Conservation (phyloP, 73 alveolate species). For the Paramecium sexaurelia region DNA sequence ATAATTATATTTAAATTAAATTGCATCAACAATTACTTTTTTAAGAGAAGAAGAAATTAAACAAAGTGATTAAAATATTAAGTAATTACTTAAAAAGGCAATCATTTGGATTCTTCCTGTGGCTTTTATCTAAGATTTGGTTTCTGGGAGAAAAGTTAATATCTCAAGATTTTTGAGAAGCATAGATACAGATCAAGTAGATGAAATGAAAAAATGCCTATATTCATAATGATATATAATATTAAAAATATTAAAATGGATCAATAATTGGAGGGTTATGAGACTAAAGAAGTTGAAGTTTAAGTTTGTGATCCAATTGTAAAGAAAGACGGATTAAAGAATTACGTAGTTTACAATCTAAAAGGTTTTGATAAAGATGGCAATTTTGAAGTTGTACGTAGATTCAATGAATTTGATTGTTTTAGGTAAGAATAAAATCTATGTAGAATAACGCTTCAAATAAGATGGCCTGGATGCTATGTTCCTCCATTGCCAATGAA, state of each 20-base stretch:
- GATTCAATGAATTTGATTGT: conserved; percentile 67
- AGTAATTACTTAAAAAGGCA: neutral
- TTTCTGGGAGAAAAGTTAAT: neutral
- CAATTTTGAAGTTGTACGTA: conserved; percentile 41
- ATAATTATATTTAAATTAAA: neutral
- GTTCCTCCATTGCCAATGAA: conserved; percentile 66
- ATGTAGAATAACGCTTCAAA: neutral
- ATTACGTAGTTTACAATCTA: conserved; percentile 62
- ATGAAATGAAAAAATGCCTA: conserved; percentile 30
- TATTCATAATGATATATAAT: conserved; percentile 11
- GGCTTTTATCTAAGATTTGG: neutral
- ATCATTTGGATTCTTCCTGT: neutral
- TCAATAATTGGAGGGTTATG: neutral
- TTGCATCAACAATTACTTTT: neutral
- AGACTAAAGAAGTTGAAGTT: neutral
- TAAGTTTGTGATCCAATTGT: conserved; percentile 44
- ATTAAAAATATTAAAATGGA: neutral
- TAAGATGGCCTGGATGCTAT: conserved; percentile 70
- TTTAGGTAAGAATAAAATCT: neutral
- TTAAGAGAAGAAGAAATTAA: neutral
- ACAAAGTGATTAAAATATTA: neutral
- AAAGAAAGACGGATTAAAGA: conserved; percentile 56
- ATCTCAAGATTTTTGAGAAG: neutral
- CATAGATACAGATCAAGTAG: neutral
- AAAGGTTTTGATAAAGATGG: conserved; percentile 66